Percentiles rank a stretch among this genome's conserved stretches.
Conservation (phyloP, 257 asterid species). For the Jacaranda mimosifolia region DNA sequence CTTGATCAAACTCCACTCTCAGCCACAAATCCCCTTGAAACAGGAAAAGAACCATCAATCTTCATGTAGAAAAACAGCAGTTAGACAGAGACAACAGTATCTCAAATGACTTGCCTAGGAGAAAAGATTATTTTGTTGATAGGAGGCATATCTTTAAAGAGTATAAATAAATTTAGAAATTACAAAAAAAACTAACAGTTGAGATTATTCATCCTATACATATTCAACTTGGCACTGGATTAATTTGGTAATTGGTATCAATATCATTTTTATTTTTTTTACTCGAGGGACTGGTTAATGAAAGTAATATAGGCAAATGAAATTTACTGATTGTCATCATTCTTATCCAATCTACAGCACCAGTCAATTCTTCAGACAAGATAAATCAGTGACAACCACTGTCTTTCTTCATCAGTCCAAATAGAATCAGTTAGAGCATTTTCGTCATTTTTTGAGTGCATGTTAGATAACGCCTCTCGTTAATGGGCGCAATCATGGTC, state of each 20-base stretch:
- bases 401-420: background rate
- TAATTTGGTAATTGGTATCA: background rate
- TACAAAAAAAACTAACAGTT: background rate
- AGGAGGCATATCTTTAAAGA: background rate
- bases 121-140: background rate
- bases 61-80: background rate
- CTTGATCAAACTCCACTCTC: slow-evolving; percentile 18
- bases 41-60: slow-evolving; percentile 21
- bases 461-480: background rate
- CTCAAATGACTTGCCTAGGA: background rate
- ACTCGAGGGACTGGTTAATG: background rate
- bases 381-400: background rate
- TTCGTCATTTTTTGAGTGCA: background rate
- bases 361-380: background rate
- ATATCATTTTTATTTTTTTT: too few species aligned
- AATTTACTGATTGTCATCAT: background rate
- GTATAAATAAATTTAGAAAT: background rate
- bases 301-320: too few species aligned
- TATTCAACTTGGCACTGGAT: background rate
- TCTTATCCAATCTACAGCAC: background rate
- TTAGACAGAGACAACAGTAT: slow-evolving; percentile 12
- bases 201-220: background rate
- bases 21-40: slow-evolving; percentile 32
- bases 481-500: background rate
- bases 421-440: background rate